phyloP scores from a whole-genome alignment of 305 asterid genomes.

The Euphrasia arctica region DNA sequence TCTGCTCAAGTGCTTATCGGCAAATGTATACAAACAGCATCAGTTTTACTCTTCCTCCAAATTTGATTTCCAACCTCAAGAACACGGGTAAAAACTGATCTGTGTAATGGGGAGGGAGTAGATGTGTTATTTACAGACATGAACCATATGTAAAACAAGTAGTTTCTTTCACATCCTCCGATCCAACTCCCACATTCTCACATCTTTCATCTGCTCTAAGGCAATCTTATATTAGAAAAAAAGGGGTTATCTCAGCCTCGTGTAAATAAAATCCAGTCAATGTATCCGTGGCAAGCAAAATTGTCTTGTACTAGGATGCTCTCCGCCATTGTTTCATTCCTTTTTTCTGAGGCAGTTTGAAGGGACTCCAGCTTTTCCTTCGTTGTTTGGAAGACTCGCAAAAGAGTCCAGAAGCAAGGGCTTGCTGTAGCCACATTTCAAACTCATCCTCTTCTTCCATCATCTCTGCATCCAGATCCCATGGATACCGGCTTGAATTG shows the following conservation, averaged over 20 bases:
- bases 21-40: slow-evolving; percentile 46
- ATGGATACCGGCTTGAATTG: slow-evolving; percentile 81
- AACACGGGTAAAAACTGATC: slow-evolving; percentile 28
- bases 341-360: slow-evolving; percentile 83
- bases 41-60: slow-evolving; percentile 33
- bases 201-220: slow-evolving; percentile 20
- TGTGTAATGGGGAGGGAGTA: slow-evolving; percentile 28
- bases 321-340: slow-evolving; percentile 85
- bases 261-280: background rate
- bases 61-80: slow-evolving; percentile 25
- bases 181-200: slow-evolving; percentile 27
- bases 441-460: slow-evolving; percentile 94
- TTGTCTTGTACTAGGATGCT: slow-evolving; percentile 47
- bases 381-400: slow-evolving; percentile 90
- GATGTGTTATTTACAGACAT: slow-evolving; percentile 43
- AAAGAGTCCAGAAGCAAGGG: slow-evolving; percentile 90
- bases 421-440: slow-evolving; percentile 97
- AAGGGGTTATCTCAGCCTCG: background rate
- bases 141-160: slow-evolving; percentile 33
- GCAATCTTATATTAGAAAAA: slow-evolving; percentile 9
- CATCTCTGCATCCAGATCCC: slow-evolving; percentile 98
- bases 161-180: slow-evolving; percentile 24
- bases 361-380: slow-evolving; percentile 97
- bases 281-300: slow-evolving; percentile 10
- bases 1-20: slow-evolving; percentile 32